phyloP scores from a whole-genome alignment of 306 rosid species.

The Quercus rubra region DNA sequence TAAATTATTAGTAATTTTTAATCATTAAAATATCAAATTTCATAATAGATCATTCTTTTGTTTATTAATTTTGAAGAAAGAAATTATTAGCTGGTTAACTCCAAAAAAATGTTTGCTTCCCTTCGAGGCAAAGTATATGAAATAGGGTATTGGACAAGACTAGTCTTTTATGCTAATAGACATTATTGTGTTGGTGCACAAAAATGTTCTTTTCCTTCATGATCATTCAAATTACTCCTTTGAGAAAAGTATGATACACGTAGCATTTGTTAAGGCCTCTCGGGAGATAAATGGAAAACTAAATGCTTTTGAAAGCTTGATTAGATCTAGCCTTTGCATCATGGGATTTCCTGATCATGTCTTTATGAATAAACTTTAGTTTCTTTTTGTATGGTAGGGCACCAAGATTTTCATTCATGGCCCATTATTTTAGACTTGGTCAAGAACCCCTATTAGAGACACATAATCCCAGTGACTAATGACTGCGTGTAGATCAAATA shows the following conservation, averaged over 20 bases:
- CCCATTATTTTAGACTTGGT: background rate
- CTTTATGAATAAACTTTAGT: background rate
- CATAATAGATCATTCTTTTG: no score
- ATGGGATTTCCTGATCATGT: slow-evolving; percentile 3
- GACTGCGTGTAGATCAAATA: no score
- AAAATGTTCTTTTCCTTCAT: background rate
- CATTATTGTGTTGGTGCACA: background rate
- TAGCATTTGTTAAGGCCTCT: slow-evolving; percentile 19
- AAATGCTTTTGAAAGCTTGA: slow-evolving; percentile 3
- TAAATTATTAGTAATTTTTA: no score
- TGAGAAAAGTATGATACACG: slow-evolving; percentile 21
- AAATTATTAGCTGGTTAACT: background rate
- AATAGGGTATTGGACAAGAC: background rate
- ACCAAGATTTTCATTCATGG: background rate
- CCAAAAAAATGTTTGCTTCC: background rate
- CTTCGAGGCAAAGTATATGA: background rate
- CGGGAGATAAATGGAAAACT: slow-evolving; percentile 4
- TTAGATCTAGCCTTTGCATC: background rate
- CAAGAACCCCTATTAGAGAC: background rate
- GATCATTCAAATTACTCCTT: slow-evolving; percentile 3
- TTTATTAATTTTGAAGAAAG: no score
- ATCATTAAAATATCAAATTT: no score
- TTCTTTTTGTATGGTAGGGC: slow-evolving; percentile 8
- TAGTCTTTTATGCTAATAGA: background rate
- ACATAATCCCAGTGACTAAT: background rate